Evolutionary conservation across 2,329 filamentous ascomycete species (phyloP).

Genomic region (Exophiala aquamarina): DNA sequence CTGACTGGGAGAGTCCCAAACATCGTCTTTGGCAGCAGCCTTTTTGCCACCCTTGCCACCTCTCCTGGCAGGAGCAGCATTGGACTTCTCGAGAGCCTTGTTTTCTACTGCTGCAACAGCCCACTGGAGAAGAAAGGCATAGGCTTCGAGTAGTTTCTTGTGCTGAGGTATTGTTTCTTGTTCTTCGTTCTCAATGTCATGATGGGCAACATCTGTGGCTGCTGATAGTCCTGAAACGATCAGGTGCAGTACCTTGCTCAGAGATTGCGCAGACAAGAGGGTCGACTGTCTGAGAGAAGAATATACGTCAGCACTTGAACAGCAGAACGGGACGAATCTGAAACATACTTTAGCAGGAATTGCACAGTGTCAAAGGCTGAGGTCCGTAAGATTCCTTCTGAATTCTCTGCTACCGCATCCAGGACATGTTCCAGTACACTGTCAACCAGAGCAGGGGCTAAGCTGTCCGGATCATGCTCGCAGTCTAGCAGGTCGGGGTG

Average conservation of each 20-base stretch:
- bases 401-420: slow-evolving; percentile 86
- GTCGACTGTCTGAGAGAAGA: slow-evolving; percentile 73
- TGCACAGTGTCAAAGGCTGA: slow-evolving; percentile 88
- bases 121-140: slow-evolving; percentile 93
- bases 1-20: slow-evolving; percentile 86
- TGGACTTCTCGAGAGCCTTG: slow-evolving; percentile 87
- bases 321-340: not conserved
- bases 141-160: slow-evolving; percentile 89
- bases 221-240: slow-evolving; percentile 81
- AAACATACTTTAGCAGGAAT: slow-evolving; percentile 90
- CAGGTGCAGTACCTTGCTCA: slow-evolving; percentile 91
- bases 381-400: slow-evolving; percentile 78
- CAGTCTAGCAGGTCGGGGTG: slow-evolving; percentile 81
- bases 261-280: slow-evolving; percentile 73
- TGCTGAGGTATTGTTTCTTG: slow-evolving; percentile 83
- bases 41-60: slow-evolving; percentile 75
- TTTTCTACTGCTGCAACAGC: slow-evolving; percentile 90
- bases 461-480: slow-evolving; percentile 84
- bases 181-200: slow-evolving; percentile 88
- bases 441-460: slow-evolving; percentile 78
- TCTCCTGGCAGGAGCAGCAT: slow-evolving; percentile 68
- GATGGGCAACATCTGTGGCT: slow-evolving; percentile 80
- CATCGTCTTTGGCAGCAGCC: slow-evolving; percentile 65
- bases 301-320: slow-evolving; percentile 58
- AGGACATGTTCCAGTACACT: slow-evolving; percentile 86